Evolutionary conservation across 495 filamentous ascomycete genomes (phyloP).

Genomic region (Hypoxylon fuscum): DNA sequence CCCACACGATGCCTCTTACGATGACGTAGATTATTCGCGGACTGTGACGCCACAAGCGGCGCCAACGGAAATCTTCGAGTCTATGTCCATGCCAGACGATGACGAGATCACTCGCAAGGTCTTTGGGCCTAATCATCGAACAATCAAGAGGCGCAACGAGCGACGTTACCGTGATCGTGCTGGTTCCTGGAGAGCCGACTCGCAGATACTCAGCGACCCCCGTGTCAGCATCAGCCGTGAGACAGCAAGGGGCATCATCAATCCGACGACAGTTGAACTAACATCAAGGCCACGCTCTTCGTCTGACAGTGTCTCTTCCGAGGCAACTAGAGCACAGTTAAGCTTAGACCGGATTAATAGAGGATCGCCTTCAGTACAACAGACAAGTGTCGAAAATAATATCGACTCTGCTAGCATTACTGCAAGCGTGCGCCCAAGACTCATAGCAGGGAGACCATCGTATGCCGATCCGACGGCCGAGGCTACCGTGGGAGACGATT

Average conservation of each 20-base stretch:
- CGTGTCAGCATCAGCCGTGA: slow-evolving; percentile 55
- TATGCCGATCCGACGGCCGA: slow-evolving; percentile 46
- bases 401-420: slow-evolving; percentile 11
- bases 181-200: slow-evolving; percentile 57
- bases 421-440: slow-evolving; percentile 33
- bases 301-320: slow-evolving; percentile 41
- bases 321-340: slow-evolving; percentile 50
- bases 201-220: slow-evolving; percentile 55
- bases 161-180: slow-evolving; percentile 58
- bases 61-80: slow-evolving; percentile 43
- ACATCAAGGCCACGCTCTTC: slow-evolving; percentile 35
- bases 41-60: slow-evolving; percentile 41
- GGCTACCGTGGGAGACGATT: slow-evolving; percentile 38
- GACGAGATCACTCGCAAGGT: slow-evolving; percentile 38
- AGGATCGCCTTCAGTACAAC: slow-evolving; percentile 30
- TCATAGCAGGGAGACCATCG: slow-evolving; percentile 44
- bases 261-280: slow-evolving; percentile 8
- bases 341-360: slow-evolving; percentile 51
- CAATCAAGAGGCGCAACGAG: slow-evolving; percentile 50
- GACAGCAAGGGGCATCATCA: slow-evolving; percentile 47
- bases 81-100: slow-evolving; percentile 43
- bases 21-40: slow-evolving; percentile 31
- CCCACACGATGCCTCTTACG: slow-evolving; percentile 8
- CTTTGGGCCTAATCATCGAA: slow-evolving; percentile 54
- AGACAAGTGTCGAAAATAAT: slow-evolving; percentile 9